Conservation (phyloP, 1,284 basidiomycete genomes). For the Boletellus sp. region DNA sequence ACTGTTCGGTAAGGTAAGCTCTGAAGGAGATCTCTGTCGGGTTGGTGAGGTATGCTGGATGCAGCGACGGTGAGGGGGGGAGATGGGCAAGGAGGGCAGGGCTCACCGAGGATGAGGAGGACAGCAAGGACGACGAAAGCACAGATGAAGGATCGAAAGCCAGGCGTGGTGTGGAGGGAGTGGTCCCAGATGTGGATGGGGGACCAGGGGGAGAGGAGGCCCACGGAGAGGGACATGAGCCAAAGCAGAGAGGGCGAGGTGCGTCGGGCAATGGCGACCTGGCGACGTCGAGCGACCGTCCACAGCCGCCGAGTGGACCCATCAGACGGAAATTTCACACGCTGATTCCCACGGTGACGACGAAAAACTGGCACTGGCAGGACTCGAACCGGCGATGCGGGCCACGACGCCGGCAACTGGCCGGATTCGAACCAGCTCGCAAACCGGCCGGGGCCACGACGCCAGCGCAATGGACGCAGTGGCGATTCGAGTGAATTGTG, state of each 20-base stretch:
- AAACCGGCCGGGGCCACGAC: too few species aligned
- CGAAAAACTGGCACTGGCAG: slow-evolving; percentile 33
- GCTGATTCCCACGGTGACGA: background rate
- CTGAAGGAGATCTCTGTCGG: slow-evolving; percentile 91
- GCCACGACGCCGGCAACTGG: slow-evolving; percentile 26
- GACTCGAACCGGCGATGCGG: slow-evolving; percentile 34
- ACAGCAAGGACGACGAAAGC: slow-evolving; percentile 64
- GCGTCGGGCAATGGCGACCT: slow-evolving; percentile 22
- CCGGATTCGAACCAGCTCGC: slow-evolving; percentile 37
- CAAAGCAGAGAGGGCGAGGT: slow-evolving; percentile 26
- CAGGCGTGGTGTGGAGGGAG: slow-evolving; percentile 52
- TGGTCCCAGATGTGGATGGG: slow-evolving; percentile 49
- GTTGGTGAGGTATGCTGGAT: slow-evolving; percentile 86
- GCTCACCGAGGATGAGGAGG: slow-evolving; percentile 69
- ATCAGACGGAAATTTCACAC: too few species aligned
- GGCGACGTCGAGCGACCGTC: slow-evolving; percentile 17
- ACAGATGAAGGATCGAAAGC: slow-evolving; percentile 66
- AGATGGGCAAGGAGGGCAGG: background rate
- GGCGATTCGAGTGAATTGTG: background rate
- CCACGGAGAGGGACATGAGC: slow-evolving; percentile 62
- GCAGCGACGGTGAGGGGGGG: slow-evolving; percentile 14
- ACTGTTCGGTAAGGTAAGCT: slow-evolving; percentile 91
- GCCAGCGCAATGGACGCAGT: too few species aligned
- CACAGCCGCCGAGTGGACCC: too few species aligned
- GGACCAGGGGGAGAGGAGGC: slow-evolving; percentile 56